These are phyloP conservation scores for Aureobasidium sp. DNA, from an alignment of 2,329 filamentous ascomycete genomes.

Conservation along the genomic window DNA sequence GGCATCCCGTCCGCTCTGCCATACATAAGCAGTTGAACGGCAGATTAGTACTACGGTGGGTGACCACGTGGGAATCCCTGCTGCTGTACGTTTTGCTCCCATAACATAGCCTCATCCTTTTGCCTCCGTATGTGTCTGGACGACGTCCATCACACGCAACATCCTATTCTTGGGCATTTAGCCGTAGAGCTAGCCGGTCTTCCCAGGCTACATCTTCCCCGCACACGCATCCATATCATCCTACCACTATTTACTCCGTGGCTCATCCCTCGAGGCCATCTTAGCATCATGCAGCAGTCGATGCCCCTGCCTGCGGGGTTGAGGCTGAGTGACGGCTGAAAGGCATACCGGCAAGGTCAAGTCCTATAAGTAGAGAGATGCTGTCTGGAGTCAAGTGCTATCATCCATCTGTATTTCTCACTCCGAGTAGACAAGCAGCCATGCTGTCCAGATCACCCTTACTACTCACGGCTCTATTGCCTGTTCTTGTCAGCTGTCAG, in stretches of 20 bases:
- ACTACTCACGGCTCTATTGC: neutral
- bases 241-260: neutral
- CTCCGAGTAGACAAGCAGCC: neutral
- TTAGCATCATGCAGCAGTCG: neutral
- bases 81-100: neutral
- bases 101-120: neutral
- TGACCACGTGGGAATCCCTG: neutral
- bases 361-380: neutral
- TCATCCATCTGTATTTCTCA: neutral
- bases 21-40: neutral
- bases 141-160: neutral
- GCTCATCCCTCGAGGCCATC: neutral
- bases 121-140: neutral
- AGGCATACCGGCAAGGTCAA: neutral
- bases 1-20: neutral
- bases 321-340: neutral
- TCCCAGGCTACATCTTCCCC: neutral
- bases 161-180: neutral
- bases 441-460: neutral
- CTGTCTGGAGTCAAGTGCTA: neutral
- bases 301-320: neutral
- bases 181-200: neutral
- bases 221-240: neutral
- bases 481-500: neutral
- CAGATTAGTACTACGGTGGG: neutral